Evolutionary conservation across 495 filamentous ascomycete species (phyloP), one percentile per base, ranked within the genome.

Genomic region (Hyphodiscus hymeniophilus): DNA sequence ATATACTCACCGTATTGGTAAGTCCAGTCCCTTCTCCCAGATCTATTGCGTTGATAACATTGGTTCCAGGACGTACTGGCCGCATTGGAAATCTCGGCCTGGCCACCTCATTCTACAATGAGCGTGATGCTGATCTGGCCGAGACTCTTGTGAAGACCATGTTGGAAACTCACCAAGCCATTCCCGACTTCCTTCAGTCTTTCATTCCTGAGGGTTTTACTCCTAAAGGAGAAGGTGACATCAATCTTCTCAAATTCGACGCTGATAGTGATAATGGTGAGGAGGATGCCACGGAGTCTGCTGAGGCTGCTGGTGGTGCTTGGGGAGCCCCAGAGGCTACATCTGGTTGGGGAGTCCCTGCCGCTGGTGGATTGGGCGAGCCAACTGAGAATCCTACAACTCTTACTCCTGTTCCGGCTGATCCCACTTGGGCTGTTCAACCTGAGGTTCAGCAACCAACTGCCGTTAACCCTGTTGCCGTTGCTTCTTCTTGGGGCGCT

Each of bases 1-100:
- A 57, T 97, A 98, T 57, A 76, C 85, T 46, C 92, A 98, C 57
- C 86, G 92, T 31, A 98, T 97, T 63, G 91, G 84, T 87, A 73
- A 63, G 74, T 65, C 23, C 2, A 1, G 17, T 22, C 13, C 30
- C 17, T 33, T 8, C 13, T 31, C 13, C n/a, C 15, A 11, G n/a
- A 13, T 11, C 21, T 6, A 15, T 13, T 10, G n/a, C 13, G 42
- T 51, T 30, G 52, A 55, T 65, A 47, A 61, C 50, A 38, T 36
- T 40, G 11, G 3, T n/a, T 11, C n/a, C n/a, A 89, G 84, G 92
- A 40, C 89, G 92, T 47, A 98, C 92, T 52, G 92, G 85, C 38
- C 87, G 92, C 42, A 96, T 96, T 60, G 92, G 92, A 5, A 85
- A 95, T 41, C 73, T 75, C 38, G 92, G 92, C 15, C 65, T 89